A percentile compares a stretch with the other conserved stretches of the same genome.
Conservation (phyloP, 345 rosid species). For the Hibiscus trionum region DNA sequence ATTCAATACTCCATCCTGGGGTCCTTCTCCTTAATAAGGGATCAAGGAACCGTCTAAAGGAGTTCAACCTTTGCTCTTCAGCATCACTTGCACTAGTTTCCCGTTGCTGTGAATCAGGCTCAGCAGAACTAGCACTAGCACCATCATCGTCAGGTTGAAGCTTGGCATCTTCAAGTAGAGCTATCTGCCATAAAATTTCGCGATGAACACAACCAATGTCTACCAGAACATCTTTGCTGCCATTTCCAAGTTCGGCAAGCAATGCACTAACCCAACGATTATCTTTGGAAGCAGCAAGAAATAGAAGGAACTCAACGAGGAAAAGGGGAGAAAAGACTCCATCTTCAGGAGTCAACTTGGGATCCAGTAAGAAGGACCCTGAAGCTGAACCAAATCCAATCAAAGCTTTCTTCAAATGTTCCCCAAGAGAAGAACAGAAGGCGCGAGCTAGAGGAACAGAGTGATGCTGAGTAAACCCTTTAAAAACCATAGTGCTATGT, state of each 20-base stretch:
- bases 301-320: constrained; percentile 84
- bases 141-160: constrained; percentile 46
- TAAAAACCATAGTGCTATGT: constrained; percentile 95
- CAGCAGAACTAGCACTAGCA: constrained; percentile 31
- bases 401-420: constrained; percentile 68
- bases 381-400: constrained; percentile 42
- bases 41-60: constrained; percentile 90
- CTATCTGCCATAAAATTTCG: constrained; percentile 83
- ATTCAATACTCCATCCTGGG: constrained; percentile 72
- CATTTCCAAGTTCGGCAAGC: constrained; percentile 76
- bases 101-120: constrained; percentile 39
- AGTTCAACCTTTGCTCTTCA: constrained; percentile 80
- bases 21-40: constrained; percentile 69
- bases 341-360: constrained; percentile 39
- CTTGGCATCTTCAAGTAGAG: constrained; percentile 72
- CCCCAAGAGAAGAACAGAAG: constrained; percentile 73
- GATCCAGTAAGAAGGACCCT: constrained; percentile 73
- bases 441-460: constrained; percentile 86
- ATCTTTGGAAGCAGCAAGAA: constrained; percentile 91
- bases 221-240: constrained; percentile 76
- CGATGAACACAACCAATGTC: constrained; percentile 77
- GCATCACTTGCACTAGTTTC: constrained; percentile 39
- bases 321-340: constrained; percentile 73
- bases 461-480: constrained; percentile 92
- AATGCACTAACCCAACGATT: constrained; percentile 92